Conservation (phyloP, 208 protist species). For the Jaenimonas drosophilae region DNA sequence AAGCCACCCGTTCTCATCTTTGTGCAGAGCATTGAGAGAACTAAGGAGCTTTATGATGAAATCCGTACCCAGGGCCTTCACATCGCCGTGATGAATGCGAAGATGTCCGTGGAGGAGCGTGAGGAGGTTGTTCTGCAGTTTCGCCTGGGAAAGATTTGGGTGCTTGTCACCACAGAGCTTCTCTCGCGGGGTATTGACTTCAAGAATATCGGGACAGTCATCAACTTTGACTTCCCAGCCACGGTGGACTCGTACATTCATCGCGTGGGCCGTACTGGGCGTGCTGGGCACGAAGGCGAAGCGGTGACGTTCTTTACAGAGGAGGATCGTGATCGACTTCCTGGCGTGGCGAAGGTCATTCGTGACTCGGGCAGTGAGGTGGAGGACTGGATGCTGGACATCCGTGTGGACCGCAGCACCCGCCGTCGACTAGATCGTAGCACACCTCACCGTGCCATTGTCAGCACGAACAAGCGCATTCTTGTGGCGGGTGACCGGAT, state of each 20-base stretch:
- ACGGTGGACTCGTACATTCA: constrained; percentile 95
- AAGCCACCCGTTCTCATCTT: constrained; percentile 96
- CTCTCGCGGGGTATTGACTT: constrained; percentile 98
- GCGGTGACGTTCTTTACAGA: constrained; percentile 97
- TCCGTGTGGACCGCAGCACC: constrained; percentile 57
- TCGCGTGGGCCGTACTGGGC: constrained; percentile 90
- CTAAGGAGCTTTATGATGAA: constrained; percentile 94
- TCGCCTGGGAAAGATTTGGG: constrained; percentile 92
- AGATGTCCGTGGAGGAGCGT: constrained; percentile 83
- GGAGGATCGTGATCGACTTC: constrained; percentile 87
- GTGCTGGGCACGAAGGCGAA: constrained; percentile 75
- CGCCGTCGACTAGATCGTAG: constrained; percentile 45
- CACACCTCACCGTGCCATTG: constrained; percentile 77
- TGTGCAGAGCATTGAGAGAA: constrained; percentile 96
- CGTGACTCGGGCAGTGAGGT: constrained; percentile 88
- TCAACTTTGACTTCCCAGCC: constrained; percentile 98
- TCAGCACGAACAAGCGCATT: constrained; percentile 82
- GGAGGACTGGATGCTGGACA: constrained; percentile 93
- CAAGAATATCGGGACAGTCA: constrained; percentile 94
- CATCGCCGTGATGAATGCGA: constrained; percentile 88
- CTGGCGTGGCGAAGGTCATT: constrained; percentile 86
- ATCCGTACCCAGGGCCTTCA: constrained; percentile 80
- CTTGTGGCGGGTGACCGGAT: constrained; percentile 67
- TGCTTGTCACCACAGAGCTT: constrained; percentile 96
- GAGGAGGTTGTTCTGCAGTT: constrained; percentile 93